Evolutionary conservation across 1,139 yeast genomes (phyloP).

Genomic region (Williopsis jadinii): DNA sequence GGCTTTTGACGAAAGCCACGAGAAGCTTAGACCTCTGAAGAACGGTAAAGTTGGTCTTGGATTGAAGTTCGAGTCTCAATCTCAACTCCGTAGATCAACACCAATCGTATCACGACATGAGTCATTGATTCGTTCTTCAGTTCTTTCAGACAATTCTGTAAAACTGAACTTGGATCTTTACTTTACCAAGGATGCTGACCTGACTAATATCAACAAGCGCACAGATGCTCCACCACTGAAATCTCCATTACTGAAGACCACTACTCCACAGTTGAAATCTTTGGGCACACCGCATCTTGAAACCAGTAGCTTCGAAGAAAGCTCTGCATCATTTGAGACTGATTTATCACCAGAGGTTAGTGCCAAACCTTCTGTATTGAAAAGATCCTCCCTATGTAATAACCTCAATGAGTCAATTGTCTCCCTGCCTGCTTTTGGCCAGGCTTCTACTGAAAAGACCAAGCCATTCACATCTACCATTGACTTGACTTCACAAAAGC

Average conservation of each 20-base stretch:
- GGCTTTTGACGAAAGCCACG: conserved; percentile 5
- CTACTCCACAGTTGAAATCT: conserved; percentile 4
- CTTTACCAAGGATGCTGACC: conserved; percentile 8
- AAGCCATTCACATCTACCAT: neutral
- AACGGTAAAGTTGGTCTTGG: conserved; percentile 17
- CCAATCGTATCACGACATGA: conserved; percentile 13
- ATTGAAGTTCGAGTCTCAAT: conserved; percentile 6
- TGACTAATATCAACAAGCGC: conserved; percentile 5
- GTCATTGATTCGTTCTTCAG: conserved; percentile 9
- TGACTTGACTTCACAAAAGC: neutral
- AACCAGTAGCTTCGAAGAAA: conserved; percentile 3
- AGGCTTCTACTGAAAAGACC: conserved; percentile 2
- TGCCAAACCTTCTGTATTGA: neutral
- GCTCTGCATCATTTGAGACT: conserved; percentile 3
- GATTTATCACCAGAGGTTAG: conserved; percentile 4
- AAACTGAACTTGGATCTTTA: conserved; percentile 10
- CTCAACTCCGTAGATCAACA: conserved; percentile 12
- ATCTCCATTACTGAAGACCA: neutral
- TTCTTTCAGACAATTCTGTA: conserved; percentile 4
- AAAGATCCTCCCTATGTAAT: neutral
- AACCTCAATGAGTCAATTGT: conserved; percentile 7
- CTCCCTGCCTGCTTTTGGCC: conserved; percentile 7
- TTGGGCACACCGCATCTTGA: conserved; percentile 1
- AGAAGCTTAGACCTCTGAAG: conserved; percentile 8
- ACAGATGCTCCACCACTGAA: conserved; percentile 1